A percentile compares a stretch with the other conserved stretches of the same genome.
phyloP scores from a whole-genome alignment of 495 filamentous ascomycete species.

The Neurospora sublineolata region DNA sequence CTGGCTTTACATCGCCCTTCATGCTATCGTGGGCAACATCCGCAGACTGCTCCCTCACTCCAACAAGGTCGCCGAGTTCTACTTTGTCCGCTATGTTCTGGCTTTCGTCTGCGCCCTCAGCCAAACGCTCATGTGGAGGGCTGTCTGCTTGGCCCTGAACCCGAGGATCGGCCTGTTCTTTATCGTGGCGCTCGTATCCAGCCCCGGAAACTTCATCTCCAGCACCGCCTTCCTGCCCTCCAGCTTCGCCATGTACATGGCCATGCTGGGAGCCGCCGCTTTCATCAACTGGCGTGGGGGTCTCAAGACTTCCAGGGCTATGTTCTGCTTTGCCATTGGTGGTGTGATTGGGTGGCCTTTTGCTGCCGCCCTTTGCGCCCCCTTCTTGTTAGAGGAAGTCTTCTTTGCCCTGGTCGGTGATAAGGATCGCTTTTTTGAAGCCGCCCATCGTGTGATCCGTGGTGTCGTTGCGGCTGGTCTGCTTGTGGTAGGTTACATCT shows the following conservation, averaged over 20 bases:
- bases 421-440: slow-evolving; percentile 43
- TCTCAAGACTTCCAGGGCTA: slow-evolving; percentile 64
- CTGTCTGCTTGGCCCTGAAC: slow-evolving; percentile 62
- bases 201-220: slow-evolving; percentile 88
- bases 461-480: slow-evolving; percentile 55
- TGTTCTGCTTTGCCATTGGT: slow-evolving; percentile 88
- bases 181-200: slow-evolving; percentile 59
- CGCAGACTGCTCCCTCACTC: slow-evolving; percentile 49
- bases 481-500: slow-evolving; percentile 50
- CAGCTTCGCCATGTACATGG: slow-evolving; percentile 93
- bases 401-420: slow-evolving; percentile 48
- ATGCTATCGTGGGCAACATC: slow-evolving; percentile 59
- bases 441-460: slow-evolving; percentile 47
- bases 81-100: slow-evolving; percentile 64
- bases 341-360: slow-evolving; percentile 94
- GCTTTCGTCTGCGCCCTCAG: slow-evolving; percentile 66
- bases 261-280: slow-evolving; percentile 72
- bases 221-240: slow-evolving; percentile 81
- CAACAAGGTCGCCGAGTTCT: slow-evolving; percentile 65
- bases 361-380: slow-evolving; percentile 67
- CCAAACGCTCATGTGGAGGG: slow-evolving; percentile 68
- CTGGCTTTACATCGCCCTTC: slow-evolving; percentile 86
- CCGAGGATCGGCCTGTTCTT: slow-evolving; percentile 75
- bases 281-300: slow-evolving; percentile 80
- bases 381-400: slow-evolving; percentile 68